A percentile compares a stretch with the other conserved stretches of the same genome.
These are phyloP conservation scores for Microsporum canis DNA, from an alignment of 2,329 filamentous ascomycete genomes.

Conservation along the genomic window DNA sequence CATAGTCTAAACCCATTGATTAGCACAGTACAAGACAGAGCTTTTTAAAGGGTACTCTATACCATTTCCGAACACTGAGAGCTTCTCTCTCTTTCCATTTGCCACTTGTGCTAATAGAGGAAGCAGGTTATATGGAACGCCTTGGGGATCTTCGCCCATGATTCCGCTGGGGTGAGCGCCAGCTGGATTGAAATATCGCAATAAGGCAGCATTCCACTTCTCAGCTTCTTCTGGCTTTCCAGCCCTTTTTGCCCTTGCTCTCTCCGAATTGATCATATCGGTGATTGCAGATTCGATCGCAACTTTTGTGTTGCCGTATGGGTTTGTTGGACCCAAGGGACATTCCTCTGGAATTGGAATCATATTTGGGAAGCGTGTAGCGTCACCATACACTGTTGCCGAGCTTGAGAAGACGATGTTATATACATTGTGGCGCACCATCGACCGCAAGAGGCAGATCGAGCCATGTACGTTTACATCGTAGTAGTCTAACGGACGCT, in stretches of 20 bases:
- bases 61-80: conserved; percentile 91
- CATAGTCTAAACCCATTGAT: conserved; percentile 57
- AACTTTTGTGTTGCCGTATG: conserved; percentile 93
- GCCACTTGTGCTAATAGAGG: conserved; percentile 92
- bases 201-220: conserved; percentile 83
- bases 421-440: conserved; percentile 79
- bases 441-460: conserved; percentile 71
- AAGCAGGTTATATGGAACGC: conserved; percentile 89
- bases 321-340: conserved; percentile 92
- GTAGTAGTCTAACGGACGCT: conserved; percentile 96
- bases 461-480: conserved; percentile 91
- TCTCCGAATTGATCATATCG: conserved; percentile 78
- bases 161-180: conserved; percentile 89
- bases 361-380: conserved; percentile 92
- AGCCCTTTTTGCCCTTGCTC: conserved; percentile 67
- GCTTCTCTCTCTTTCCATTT: conserved; percentile 85
- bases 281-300: conserved; percentile 85
- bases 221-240: conserved; percentile 59
- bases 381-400: conserved; percentile 95
- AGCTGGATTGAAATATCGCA: conserved; percentile 96
- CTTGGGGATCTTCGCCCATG: conserved; percentile 96
- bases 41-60: conserved; percentile 25
- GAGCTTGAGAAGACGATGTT: conserved; percentile 99
- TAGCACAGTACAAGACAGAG: conserved; percentile 1
- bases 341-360: conserved; percentile 97